phyloP scores from a whole-genome alignment of 805 yeast species.

The Candida orba region DNA sequence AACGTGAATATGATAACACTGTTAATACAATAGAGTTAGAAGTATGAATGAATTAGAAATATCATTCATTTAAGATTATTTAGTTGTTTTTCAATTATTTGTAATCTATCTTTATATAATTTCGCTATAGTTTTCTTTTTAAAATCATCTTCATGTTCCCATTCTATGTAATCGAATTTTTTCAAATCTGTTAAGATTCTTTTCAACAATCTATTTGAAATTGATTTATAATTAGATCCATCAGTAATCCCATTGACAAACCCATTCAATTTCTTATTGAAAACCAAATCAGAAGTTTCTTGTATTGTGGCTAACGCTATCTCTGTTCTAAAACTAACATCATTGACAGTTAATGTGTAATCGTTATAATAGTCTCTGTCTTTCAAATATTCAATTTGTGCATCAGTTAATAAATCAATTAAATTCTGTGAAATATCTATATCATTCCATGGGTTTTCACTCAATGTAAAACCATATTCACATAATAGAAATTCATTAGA shows the following conservation, averaged over 20 bases:
- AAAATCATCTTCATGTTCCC: constrained; percentile 17
- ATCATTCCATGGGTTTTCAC: constrained; percentile 57
- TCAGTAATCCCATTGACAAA: constrained; percentile 37
- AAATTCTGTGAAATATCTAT: constrained; percentile 53
- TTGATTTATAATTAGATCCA: constrained; percentile 32
- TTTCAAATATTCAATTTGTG: constrained; percentile 40
- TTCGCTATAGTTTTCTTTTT: constrained; percentile 8
- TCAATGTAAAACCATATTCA: constrained; percentile 78
- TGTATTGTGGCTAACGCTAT: constrained; percentile 63
- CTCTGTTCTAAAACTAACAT: constrained; percentile 64
- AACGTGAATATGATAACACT: constrained; percentile 1
- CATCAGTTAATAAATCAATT: constrained; percentile 26
- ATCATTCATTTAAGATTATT: neutral
- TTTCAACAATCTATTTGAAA: constrained; percentile 25
- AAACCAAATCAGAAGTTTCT: constrained; percentile 20
- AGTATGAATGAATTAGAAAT: neutral
- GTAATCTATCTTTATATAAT: constrained; percentile 13
- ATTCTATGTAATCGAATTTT: constrained; percentile 14
- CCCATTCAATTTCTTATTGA: constrained; percentile 17
- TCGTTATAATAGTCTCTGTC: constrained; percentile 59
- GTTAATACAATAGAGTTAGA: neutral
- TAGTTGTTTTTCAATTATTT: constrained; percentile 7
- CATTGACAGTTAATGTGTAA: constrained; percentile 50
- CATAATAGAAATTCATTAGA: constrained; percentile 72
- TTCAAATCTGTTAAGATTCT: constrained; percentile 28